phyloP scores from a whole-genome alignment of 805 yeast species.

The Saccharomyces jurei region DNA sequence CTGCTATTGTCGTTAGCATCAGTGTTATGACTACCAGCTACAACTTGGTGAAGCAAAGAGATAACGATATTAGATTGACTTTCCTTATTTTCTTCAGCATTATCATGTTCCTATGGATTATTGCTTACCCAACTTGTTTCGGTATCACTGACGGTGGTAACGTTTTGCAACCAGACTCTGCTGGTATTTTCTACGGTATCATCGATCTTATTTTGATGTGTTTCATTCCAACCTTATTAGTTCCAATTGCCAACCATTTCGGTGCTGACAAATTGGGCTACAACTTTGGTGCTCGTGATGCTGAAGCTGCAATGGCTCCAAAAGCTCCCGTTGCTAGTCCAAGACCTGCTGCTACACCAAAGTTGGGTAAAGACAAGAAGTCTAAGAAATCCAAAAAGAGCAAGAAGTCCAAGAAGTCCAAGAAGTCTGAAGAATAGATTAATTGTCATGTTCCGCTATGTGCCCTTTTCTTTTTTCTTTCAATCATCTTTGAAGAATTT shows the following conservation, averaged over 20 bases:
- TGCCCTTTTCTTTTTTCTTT: background rate
- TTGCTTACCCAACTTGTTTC: constrained; percentile 31
- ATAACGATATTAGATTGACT: constrained; percentile 18
- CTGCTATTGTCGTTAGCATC: constrained; percentile 15
- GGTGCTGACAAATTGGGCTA: constrained; percentile 20
- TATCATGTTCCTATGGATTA: constrained; percentile 35
- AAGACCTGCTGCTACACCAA: constrained; percentile 8
- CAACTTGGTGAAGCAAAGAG: constrained; percentile 15
- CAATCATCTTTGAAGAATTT: background rate
- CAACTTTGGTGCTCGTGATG: constrained; percentile 4
- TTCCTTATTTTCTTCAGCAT: constrained; percentile 16
- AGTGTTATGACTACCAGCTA: constrained; percentile 23
- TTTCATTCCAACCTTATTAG: constrained; percentile 21
- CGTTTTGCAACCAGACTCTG: constrained; percentile 49
- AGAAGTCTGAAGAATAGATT: constrained; percentile 12
- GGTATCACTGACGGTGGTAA: constrained; percentile 52
- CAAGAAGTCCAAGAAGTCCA: constrained; percentile 9
- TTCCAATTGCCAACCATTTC: constrained; percentile 16
- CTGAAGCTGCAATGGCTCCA: constrained; percentile 7
- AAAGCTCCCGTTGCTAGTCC: constrained; percentile 8
- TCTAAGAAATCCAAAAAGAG: constrained; percentile 2
- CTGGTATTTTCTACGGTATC: constrained; percentile 52
- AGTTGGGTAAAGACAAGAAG: constrained; percentile 1
- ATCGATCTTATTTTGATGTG: constrained; percentile 43
- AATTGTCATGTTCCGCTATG: background rate